phyloP scores from a whole-genome alignment of 2,329 filamentous ascomycete genomes.

The Venturia nashicola region DNA sequence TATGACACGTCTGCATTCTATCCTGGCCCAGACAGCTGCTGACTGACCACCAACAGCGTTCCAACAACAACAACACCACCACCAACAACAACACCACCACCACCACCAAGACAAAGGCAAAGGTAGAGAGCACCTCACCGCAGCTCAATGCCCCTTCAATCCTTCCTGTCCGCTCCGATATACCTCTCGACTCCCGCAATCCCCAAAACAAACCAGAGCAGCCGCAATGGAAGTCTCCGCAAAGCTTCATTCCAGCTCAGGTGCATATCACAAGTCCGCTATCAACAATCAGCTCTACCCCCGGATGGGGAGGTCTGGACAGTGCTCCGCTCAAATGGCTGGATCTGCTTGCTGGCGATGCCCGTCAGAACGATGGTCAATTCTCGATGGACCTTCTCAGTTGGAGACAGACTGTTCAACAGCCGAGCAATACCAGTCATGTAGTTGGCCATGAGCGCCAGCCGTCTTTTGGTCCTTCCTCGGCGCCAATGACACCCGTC shows the following conservation, averaged over 20 bases:
- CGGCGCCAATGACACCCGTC: background rate
- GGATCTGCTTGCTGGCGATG: conserved; percentile 34
- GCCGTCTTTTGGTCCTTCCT: background rate
- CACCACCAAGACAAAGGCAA: background rate
- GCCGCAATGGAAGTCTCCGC: background rate
- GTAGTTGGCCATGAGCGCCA: background rate
- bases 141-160: background rate
- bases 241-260: background rate
- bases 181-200: background rate
- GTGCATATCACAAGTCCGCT: conserved; percentile 2
- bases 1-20: background rate
- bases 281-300: conserved; percentile 19
- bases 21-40: background rate
- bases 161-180: background rate
- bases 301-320: conserved; percentile 23
- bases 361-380: conserved; percentile 24
- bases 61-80: background rate
- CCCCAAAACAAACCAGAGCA: background rate
- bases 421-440: background rate
- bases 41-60: background rate
- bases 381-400: conserved; percentile 21
- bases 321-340: conserved; percentile 37
- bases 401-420: background rate
- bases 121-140: background rate
- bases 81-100: background rate